Percentiles rank a stretch among this genome's conserved stretches.
Conservation (phyloP, 2,329 filamentous ascomycete genomes). For the Penicillium sclerotiorum region DNA sequence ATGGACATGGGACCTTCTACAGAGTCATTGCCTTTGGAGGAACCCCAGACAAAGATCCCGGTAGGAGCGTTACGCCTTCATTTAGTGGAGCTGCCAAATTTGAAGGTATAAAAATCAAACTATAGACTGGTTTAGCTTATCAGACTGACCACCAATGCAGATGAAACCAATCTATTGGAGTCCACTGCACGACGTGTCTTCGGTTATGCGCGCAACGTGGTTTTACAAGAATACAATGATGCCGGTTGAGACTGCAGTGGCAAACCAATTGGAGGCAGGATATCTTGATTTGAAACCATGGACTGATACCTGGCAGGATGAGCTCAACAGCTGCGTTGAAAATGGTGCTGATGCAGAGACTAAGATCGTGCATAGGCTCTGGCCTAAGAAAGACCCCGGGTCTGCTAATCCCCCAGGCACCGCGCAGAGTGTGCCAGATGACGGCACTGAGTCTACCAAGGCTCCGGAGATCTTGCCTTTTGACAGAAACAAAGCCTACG, state of each 20-base stretch:
- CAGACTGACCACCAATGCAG: too few relatives aligned
- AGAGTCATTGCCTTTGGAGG: constrained; percentile 29
- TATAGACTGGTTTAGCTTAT: too few relatives aligned
- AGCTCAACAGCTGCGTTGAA: constrained; percentile 85
- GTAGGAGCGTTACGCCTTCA: constrained; percentile 91
- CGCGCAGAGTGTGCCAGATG: constrained; percentile 40
- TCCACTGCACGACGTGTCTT: constrained; percentile 83
- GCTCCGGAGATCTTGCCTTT: constrained; percentile 15
- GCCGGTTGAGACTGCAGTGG: constrained; percentile 79
- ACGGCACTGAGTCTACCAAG: constrained; percentile 24
- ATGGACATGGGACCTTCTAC: constrained; percentile 15
- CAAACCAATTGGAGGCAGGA: constrained; percentile 90
- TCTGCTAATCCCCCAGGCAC: constrained; percentile 39
- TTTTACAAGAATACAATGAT: constrained; percentile 96
- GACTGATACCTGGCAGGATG: constrained; percentile 90
- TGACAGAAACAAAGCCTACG: constrained; percentile 46
- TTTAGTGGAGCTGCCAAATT: constrained; percentile 76
- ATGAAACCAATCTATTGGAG: constrained; percentile 99
- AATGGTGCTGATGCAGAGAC: constrained; percentile 88
- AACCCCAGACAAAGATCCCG: constrained; percentile 63
- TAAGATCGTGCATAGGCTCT: constrained; percentile 82
- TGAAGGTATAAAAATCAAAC: constrained; percentile 57
- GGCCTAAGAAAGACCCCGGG: constrained; percentile 62
- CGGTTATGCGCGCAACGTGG: constrained; percentile 87
- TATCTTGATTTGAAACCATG: constrained; percentile 85